phyloP scores from a whole-genome alignment of 257 asterid species.

The Craterostigma plantagineum region DNA sequence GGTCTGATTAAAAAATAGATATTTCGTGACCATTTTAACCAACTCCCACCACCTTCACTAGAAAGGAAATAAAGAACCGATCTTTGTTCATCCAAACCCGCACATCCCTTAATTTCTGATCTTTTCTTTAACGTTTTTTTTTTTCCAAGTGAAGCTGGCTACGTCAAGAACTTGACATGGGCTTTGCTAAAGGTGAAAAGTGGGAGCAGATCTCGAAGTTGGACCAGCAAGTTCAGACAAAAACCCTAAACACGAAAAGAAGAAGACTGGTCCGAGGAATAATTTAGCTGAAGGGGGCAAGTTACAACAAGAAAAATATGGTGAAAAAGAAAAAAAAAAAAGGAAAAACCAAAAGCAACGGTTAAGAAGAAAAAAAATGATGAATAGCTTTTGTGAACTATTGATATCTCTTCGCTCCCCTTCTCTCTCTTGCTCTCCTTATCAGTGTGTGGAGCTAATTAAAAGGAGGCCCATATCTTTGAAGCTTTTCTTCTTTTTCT shows the following conservation, averaged over 20 bases:
- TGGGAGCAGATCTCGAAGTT: slow-evolving; percentile 46
- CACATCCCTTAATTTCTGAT: slow-evolving; percentile 9
- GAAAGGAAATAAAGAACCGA: slow-evolving; percentile 15
- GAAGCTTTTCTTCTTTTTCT: slow-evolving; percentile 9
- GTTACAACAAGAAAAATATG: slow-evolving; percentile 6
- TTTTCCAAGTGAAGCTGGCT: slow-evolving; percentile 10
- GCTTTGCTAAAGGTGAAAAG: slow-evolving; percentile 15
- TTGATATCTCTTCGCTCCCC: too few relatives aligned
- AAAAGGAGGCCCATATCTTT: slow-evolving; percentile 36
- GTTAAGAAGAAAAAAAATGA: slow-evolving; percentile 17
- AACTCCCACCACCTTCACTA: slow-evolving; percentile 23
- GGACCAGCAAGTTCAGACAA: slow-evolving; percentile 6
- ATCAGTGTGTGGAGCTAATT: slow-evolving; percentile 18
- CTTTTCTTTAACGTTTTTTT: background rate
- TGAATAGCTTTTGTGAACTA: slow-evolving; percentile 36
- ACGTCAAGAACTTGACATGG: slow-evolving; percentile 10
- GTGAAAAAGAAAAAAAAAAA: too few relatives aligned
- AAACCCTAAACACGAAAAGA: slow-evolving; percentile 17
- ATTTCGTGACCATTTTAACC: too few relatives aligned
- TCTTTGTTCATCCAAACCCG: slow-evolving; percentile 37
- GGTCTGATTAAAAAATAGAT: too few relatives aligned
- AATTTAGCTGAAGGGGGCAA: slow-evolving; percentile 22
- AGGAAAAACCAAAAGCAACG: too few relatives aligned
- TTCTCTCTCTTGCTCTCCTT: slow-evolving; percentile 11
- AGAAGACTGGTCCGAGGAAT: slow-evolving; percentile 43